phyloP scores from a whole-genome alignment of 176 grass and related monocot species.

The Oryza punctata region DNA sequence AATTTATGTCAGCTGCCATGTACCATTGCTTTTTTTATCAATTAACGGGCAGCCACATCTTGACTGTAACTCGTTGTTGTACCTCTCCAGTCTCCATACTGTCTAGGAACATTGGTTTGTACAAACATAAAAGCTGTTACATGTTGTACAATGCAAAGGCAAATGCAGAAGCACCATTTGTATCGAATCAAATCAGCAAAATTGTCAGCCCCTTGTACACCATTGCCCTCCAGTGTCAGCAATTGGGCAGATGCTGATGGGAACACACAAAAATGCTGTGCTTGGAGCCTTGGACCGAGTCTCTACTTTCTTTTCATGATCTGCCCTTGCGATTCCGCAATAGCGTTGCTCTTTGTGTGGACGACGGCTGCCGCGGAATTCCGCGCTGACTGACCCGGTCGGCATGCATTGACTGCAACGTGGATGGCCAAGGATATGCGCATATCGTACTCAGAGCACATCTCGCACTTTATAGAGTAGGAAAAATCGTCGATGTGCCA shows the following conservation, averaged over 20 bases:
- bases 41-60: slow-evolving; percentile 26
- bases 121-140: slow-evolving; percentile 28
- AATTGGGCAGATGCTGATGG: not conserved
- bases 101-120: slow-evolving; percentile 35
- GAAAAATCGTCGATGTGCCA: not conserved
- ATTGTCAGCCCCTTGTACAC: no score
- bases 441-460: not conserved
- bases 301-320: not conserved
- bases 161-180: not conserved
- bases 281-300: not conserved
- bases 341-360: not conserved
- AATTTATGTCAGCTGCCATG: slow-evolving; percentile 42
- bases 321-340: not conserved
- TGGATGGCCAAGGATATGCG: not conserved
- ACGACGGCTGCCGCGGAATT: not conserved
- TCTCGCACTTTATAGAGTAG: not conserved
- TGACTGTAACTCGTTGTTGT: slow-evolving; percentile 23
- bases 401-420: not conserved
- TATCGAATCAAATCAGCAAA: slow-evolving; percentile 1
- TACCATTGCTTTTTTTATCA: slow-evolving; percentile 40
- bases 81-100: slow-evolving; percentile 7
- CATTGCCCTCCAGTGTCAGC: not conserved
- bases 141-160: slow-evolving; percentile 28
- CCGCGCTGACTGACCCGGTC: not conserved
- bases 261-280: not conserved